Evolutionary conservation across 2,329 filamentous ascomycete species (phyloP).

Genomic region (Hypoxylon sp.): DNA sequence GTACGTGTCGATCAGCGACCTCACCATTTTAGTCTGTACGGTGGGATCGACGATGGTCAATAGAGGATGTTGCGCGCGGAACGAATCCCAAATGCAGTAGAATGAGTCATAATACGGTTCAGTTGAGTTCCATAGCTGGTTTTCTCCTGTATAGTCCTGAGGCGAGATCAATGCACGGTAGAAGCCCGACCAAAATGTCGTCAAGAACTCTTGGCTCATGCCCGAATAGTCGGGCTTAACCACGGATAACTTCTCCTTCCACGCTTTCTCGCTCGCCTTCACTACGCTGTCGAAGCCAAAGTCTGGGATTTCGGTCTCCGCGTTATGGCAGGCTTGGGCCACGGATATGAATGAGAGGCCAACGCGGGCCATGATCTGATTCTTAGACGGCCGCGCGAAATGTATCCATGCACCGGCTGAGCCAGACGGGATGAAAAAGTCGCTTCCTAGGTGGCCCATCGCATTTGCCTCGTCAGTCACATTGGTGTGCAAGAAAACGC

Average conservation of each 20-base stretch:
- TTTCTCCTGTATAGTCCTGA: constrained; percentile 83
- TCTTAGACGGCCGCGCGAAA: constrained; percentile 63
- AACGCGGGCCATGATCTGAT: constrained; percentile 76
- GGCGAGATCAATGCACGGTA: constrained; percentile 79
- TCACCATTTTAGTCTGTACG: constrained; percentile 78
- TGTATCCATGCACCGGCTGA: constrained; percentile 74
- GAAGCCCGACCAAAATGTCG: constrained; percentile 78
- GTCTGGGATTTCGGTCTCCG: constrained; percentile 76
- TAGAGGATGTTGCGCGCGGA: constrained; percentile 79
- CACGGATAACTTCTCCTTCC: constrained; percentile 74
- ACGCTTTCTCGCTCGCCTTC: constrained; percentile 68
- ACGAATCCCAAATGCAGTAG: constrained; percentile 81
- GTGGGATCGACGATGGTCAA: constrained; percentile 79
- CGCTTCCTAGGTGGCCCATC: constrained; percentile 52
- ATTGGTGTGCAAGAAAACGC: constrained; percentile 69
- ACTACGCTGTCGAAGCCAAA: constrained; percentile 74
- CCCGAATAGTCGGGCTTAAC: constrained; percentile 70
- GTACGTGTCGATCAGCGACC: constrained; percentile 81
- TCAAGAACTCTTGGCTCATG: constrained; percentile 70
- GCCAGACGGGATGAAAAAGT: constrained; percentile 53
- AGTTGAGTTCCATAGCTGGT: constrained; percentile 76
- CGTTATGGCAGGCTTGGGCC: constrained; percentile 77
- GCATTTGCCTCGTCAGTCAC: constrained; percentile 54
- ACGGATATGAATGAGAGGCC: constrained; percentile 80
- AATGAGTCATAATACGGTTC: constrained; percentile 82